Conservation (phyloP, 1,139 yeast genomes). For the Suhomyces kunorum region DNA sequence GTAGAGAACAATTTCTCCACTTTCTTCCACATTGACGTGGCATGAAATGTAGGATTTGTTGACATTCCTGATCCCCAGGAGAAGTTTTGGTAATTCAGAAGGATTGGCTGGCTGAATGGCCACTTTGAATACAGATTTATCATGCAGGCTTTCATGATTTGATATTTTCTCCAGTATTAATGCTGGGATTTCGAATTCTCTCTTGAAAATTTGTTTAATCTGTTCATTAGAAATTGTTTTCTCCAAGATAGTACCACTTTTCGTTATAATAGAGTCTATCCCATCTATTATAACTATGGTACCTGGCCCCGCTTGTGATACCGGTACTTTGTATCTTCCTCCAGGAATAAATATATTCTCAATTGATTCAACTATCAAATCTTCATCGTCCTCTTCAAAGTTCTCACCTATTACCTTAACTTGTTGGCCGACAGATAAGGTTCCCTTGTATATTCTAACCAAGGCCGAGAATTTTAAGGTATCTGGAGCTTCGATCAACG, state of each 20-base stretch:
- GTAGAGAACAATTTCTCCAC: slow-evolving; percentile 79
- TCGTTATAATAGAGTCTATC: slow-evolving; percentile 53
- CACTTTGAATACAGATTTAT: slow-evolving; percentile 58
- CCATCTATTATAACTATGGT: slow-evolving; percentile 69
- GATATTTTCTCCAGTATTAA: slow-evolving; percentile 3
- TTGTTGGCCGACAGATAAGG: slow-evolving; percentile 45
- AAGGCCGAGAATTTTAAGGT: slow-evolving; percentile 52
- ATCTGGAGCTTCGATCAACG: slow-evolving; percentile 56
- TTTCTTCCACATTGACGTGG: slow-evolving; percentile 73
- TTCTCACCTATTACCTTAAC: slow-evolving; percentile 62
- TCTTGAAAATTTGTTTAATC: background rate
- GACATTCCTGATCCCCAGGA: slow-evolving; percentile 65
- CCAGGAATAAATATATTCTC: slow-evolving; percentile 61
- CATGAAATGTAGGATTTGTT: slow-evolving; percentile 67
- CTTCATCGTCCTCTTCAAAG: slow-evolving; percentile 53
- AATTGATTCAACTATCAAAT: slow-evolving; percentile 47
- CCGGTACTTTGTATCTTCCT: slow-evolving; percentile 66
- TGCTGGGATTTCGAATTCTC: slow-evolving; percentile 2
- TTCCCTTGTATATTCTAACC: slow-evolving; percentile 65
- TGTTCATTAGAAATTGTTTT: slow-evolving; percentile 14
- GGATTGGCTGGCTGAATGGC: slow-evolving; percentile 84
- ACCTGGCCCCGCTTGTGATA: slow-evolving; percentile 61
- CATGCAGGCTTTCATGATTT: background rate
- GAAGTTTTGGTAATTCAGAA: slow-evolving; percentile 70
- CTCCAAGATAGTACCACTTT: slow-evolving; percentile 58